Evolutionary conservation across 306 rosid genomes (phyloP).

Genomic region (Lithocarpus polystachyus): DNA sequence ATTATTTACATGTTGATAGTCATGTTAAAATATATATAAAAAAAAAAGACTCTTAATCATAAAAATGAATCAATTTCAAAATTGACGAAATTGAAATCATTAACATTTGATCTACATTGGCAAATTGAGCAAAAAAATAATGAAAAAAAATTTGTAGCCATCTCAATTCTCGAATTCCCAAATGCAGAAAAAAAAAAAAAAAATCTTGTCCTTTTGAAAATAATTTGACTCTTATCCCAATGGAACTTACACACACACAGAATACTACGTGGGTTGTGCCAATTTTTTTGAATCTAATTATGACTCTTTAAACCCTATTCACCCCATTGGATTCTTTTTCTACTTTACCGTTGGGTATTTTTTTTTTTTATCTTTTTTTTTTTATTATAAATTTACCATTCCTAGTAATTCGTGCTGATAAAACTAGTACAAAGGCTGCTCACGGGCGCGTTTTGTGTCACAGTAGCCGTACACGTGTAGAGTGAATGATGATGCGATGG

Average conservation of each 20-base stretch:
- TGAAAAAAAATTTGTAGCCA: too few species aligned
- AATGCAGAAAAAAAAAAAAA: too few species aligned
- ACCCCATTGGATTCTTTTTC: conserved; percentile 25
- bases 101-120: too few species aligned
- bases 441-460: conserved; percentile 18
- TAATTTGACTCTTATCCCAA: neutral
- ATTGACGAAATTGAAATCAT: too few species aligned
- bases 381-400: neutral
- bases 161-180: too few species aligned
- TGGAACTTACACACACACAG: too few species aligned
- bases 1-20: too few species aligned
- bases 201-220: neutral
- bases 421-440: neutral
- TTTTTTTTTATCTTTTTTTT: neutral
- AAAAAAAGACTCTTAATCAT: too few species aligned
- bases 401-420: conserved; percentile 27
- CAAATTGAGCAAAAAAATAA: too few species aligned
- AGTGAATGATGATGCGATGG: conserved; percentile 1
- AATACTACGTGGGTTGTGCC: neutral
- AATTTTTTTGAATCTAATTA: conserved; percentile 5
- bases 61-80: too few species aligned
- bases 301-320: neutral
- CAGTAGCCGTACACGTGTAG: conserved; percentile 29
- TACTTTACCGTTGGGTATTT: conserved; percentile 11
- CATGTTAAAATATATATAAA: too few species aligned